Evolutionary conservation across 2,329 filamentous ascomycete species (phyloP).

Genomic region (Aphanoascus verrucosus): DNA sequence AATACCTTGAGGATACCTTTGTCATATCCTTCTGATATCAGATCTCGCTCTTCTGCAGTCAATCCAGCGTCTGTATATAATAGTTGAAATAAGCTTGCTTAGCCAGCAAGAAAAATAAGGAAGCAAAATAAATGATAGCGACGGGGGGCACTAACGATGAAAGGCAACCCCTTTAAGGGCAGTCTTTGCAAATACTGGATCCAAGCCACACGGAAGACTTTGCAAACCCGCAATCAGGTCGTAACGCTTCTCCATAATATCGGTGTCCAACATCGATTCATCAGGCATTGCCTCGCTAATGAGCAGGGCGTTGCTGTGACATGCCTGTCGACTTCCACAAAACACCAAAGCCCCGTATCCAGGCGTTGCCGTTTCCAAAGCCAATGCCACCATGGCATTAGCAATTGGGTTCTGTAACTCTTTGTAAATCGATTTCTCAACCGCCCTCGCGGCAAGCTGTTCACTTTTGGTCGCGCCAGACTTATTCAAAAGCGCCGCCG

Average conservation of each 20-base stretch:
- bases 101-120: not conserved
- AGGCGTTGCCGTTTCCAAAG: slow-evolving; percentile 55
- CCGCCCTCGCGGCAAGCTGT: slow-evolving; percentile 32
- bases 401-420: slow-evolving; percentile 55
- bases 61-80: slow-evolving; percentile 37
- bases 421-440: slow-evolving; percentile 48
- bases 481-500: slow-evolving; percentile 42
- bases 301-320: slow-evolving; percentile 56
- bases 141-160: slow-evolving; percentile 48
- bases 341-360: slow-evolving; percentile 66
- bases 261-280: slow-evolving; percentile 36
- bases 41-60: slow-evolving; percentile 63
- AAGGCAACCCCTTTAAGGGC: slow-evolving; percentile 60
- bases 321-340: slow-evolving; percentile 56
- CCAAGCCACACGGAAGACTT: slow-evolving; percentile 55
- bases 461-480: slow-evolving; percentile 23
- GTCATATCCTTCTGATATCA: slow-evolving; percentile 62
- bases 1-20: slow-evolving; percentile 56
- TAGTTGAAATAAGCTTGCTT: slow-evolving; percentile 20
- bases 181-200: slow-evolving; percentile 54
- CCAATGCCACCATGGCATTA: slow-evolving; percentile 60
- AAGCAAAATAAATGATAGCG: not conserved
- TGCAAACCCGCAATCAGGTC: slow-evolving; percentile 57
- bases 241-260: slow-evolving; percentile 47
- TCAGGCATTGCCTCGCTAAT: slow-evolving; percentile 57